Percentiles rank a stretch among this genome's conserved stretches.
Conservation (phyloP, 441 rosid species). For the Kokia cookei region DNA sequence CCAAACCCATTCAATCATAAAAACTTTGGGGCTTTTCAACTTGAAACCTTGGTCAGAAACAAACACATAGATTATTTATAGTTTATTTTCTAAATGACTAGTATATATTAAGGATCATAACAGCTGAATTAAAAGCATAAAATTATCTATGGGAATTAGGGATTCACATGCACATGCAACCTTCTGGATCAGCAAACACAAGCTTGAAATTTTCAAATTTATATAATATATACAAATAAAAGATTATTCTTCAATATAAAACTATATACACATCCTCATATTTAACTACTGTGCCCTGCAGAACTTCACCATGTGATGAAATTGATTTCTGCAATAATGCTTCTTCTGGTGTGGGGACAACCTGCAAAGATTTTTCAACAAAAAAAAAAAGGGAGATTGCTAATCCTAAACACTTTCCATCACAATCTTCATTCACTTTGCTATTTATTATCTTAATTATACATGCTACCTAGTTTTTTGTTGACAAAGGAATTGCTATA, state of each 20-base stretch:
- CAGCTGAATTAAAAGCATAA: background rate
- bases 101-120: background rate
- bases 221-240: background rate
- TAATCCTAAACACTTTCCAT: background rate
- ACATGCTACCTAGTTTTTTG: background rate
- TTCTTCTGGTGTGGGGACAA: conserved; percentile 12
- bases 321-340: conserved; percentile 12
- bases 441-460: background rate
- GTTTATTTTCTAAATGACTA: background rate
- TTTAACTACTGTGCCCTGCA: background rate
- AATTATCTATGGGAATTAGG: conserved; percentile 9
- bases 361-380: conserved; percentile 9
- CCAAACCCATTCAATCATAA: background rate
- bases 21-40: background rate
- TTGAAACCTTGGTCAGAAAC: background rate
- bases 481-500: background rate
- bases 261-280: background rate
- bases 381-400: background rate
- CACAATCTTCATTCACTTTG: background rate
- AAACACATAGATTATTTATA: background rate
- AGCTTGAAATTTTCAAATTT: background rate
- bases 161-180: conserved; percentile 26
- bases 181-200: conserved; percentile 11
- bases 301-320: conserved; percentile 23
- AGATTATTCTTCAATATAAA: background rate